Evolutionary conservation across 108 stramenopile species (phyloP), one percentile per base, ranked within the genome.

Genomic region (Fragilaria radians): DNA sequence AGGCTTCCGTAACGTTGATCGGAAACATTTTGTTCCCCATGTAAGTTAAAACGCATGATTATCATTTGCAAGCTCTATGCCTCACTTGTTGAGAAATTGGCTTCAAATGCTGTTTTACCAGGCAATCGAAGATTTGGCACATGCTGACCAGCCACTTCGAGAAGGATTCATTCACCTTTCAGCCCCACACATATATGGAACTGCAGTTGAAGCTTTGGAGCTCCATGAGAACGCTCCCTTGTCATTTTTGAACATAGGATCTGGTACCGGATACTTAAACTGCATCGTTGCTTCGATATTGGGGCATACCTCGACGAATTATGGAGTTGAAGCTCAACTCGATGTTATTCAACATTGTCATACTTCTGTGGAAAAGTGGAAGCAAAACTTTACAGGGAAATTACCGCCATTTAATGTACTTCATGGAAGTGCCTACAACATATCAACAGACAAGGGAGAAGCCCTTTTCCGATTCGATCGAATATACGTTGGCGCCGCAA

Each of bases 111-210:
- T n/a, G n/a, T n/a, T n/a, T n/a, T n/a, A n/a, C n/a, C n/a, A n/a
- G n/a, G n/a, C n/a, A n/a, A n/a, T n/a, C 29, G 76, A 81, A 47
- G 32, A 70, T 23, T 36, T 76, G 42, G 91, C 91, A 2, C 77
- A 93, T 56, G 66, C 73, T 7, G 91, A 93, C 55, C 84, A 85
- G 51, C 91, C 91, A 14, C 59, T 93, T 32, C 77, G 74, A 46
- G 86, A 86, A 32, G 91, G 82, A 11, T 81, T 80, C 57, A 72
- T 93, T 29, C 95, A 96, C 62, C 79, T 93, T n/a, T 88, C 85
- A n/a, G 91, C 95, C 24, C 95, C 95, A 5, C 91, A 93, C 48
- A 93, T 96, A 32, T 96, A 96, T 60, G 88, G 83, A 18, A 61
- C 82, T 33, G 88, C 80, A 22, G 46, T 96, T 36, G 88, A 93